These are phyloP conservation scores for Pichia phayaonensis DNA, from an alignment of 805 yeast species.

Conservation along the genomic window DNA sequence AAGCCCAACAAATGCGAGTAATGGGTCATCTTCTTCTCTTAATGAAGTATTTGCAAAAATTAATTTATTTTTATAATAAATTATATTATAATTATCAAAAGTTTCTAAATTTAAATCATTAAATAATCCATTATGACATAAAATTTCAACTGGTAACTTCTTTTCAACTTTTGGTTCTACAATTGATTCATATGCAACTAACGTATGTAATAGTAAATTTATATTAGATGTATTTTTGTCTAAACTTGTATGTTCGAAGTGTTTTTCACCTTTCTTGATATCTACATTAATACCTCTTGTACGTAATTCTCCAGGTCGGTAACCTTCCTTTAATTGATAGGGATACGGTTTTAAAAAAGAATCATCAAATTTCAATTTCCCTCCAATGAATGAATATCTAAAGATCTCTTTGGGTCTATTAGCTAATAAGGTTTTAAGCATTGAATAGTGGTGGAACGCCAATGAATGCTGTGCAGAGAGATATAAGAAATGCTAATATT, in stretches of 20 bases:
- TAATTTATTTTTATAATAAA: constrained; percentile 8
- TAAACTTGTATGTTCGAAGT: background rate
- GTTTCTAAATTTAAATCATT: constrained; percentile 4
- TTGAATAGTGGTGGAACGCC: background rate
- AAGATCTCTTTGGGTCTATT: constrained; percentile 5
- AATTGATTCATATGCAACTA: constrained; percentile 7
- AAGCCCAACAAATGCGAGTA: constrained; percentile 11
- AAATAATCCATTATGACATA: constrained; percentile 13
- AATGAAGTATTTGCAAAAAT: constrained; percentile 8
- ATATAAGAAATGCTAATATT: too few species aligned
- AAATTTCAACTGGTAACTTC: background rate
- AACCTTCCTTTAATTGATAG: background rate
- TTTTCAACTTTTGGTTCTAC: background rate
- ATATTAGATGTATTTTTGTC: constrained; percentile 4
- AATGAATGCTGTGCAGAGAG: too few species aligned
- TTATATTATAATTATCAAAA: constrained; percentile 4
- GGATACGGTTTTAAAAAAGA: background rate
- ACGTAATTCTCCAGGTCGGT: background rate
- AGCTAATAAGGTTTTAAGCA: background rate
- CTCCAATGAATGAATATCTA: background rate
- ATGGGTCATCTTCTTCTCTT: constrained; percentile 4
- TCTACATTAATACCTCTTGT: background rate
- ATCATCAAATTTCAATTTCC: background rate
- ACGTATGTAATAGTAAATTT: constrained; percentile 2
- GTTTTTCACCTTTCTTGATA: background rate